Evolutionary conservation across 2,329 filamentous ascomycete species (phyloP), one percentile per base, ranked within the genome.

Genomic region (Penicillium sp.): DNA sequence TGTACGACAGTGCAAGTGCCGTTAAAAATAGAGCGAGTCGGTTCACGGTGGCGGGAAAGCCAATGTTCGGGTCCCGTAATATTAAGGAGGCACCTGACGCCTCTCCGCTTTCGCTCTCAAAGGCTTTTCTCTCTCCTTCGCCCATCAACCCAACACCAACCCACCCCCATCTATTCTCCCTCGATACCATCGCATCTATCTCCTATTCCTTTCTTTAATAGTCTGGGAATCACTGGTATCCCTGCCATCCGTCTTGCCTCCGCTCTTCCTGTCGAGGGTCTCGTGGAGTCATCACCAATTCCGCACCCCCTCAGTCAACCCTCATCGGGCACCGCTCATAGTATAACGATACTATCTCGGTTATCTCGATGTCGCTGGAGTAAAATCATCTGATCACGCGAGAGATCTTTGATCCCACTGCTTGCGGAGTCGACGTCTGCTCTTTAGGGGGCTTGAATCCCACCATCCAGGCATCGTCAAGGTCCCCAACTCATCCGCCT

Each of bases 41-140:
- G 54, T 60, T 57, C 47, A 56, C 56, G 58, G 60, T 66, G 60
- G 58, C 59, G 59, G 58, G 59, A 62, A 51, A 52, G 55, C 52
- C 53, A 59, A 57, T 50, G 54, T 44, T 55, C 51, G 58, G 59
- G 53, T 58, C 59, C 61, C 51, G 59, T 64, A 67, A 66, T 66
- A 67, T 65, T 66, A 65, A 65, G 62, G 63, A 66, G 64, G 62
- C 63, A 67, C 64, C 64, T 67, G 64, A 67, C 64, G 62, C 64
- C 60, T 65, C 64, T 66, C 63, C 64, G 63, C 63, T 66, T 67
- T 64, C 59, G 57, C 63, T 63, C 59, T 64, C 62, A 58, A 60
- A 63, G 57, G 55, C 62, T 62, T 64, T 63, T 65, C 55, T 59
- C 54, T 57, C 48, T 49, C 49, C 44, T 52, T 41, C 52, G 35